Base-by-base conservation (phyloP, 2,329 filamentous ascomycete species). In the Colletotrichum siamense region DNA sequence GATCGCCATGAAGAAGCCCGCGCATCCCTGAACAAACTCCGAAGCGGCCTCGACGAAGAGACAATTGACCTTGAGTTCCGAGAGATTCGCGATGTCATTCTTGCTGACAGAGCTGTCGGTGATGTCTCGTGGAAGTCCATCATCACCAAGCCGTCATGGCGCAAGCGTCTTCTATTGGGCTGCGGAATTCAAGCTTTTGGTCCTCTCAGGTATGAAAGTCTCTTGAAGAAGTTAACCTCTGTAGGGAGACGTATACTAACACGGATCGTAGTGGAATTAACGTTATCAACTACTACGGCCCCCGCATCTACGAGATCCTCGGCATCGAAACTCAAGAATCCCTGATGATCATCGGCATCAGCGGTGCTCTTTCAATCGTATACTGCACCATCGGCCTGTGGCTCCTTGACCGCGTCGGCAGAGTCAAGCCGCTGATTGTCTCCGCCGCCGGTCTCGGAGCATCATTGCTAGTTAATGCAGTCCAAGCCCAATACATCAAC, bases 311-410 rank as follows among this genome's bases (percentile, higher is more conserved):
- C 78, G 79, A 81, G 18, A 83, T 85, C 10, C 83, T 89, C 1
- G 86, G 87, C 16, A 85, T 90, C 61, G 79, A 82, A 5, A 86
- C 83, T 3, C 84, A 84, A 6, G 86, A 83, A 2, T 87, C 87
- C 0, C 84, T 90, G 6, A 86, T 90, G 82, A 88, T 90, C 55
- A 87, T 89, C 77, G 89, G 88, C 10, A 86, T 90, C 77, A 88
- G 85, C 78, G 88, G 88, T 26, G 87, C 88, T 1, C 82, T 90
- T 9, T 87, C 88, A 0, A 87, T 87, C 57, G 81, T 88, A 16
- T 89, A 87, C 84, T 88, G 88, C 77, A 87, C 84, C 5, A 79
- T 88, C 6, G 87, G 87, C 64, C 84, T 90, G 71, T 80, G 82
- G 36, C 80, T 87, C 32, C 80, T 89, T 52, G 88, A 90, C 79